Conservation (phyloP, 345 rosid species). For the Lumnitzera littorea region DNA sequence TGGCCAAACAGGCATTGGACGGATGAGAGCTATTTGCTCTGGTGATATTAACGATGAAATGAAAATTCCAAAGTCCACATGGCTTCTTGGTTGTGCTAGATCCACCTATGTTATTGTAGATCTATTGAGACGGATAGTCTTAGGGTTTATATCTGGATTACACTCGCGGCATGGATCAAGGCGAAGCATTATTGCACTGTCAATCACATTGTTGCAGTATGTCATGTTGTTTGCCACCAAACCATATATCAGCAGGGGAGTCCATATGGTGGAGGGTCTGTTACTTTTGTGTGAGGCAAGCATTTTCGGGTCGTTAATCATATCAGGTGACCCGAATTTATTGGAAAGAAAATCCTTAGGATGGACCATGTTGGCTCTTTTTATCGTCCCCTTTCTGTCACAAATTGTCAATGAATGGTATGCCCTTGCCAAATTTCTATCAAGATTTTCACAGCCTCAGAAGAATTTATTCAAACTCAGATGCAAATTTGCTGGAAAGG, state of each 20-base stretch:
- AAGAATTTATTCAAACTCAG: slow-evolving; percentile 29
- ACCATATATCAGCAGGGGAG: slow-evolving; percentile 10
- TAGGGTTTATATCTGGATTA: slow-evolving; percentile 37
- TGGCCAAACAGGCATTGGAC: slow-evolving; percentile 35
- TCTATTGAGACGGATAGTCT: slow-evolving; percentile 30
- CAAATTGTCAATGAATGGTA: slow-evolving; percentile 42
- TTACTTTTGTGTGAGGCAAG: slow-evolving; percentile 35
- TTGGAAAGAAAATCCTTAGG: slow-evolving; percentile 15
- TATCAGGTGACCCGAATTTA: slow-evolving; percentile 5
- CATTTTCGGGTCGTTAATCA: slow-evolving; percentile 26
- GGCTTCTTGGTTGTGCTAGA: slow-evolving; percentile 35
- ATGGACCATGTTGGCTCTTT: slow-evolving; percentile 32
- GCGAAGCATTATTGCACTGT: slow-evolving; percentile 29
- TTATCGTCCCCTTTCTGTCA: slow-evolving; percentile 30
- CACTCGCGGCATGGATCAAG: slow-evolving; percentile 17
- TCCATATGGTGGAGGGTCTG: slow-evolving; percentile 25
- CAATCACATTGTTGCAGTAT: slow-evolving; percentile 33
- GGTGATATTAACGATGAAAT: slow-evolving; percentile 39
- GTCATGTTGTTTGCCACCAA: slow-evolving; percentile 24
- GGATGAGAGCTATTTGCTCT: slow-evolving; percentile 41
- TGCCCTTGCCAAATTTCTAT: slow-evolving; percentile 24
- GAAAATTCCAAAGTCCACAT: slow-evolving; percentile 13
- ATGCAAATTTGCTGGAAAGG: slow-evolving; percentile 29
- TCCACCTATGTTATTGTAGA: slow-evolving; percentile 40
- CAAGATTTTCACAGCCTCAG: slow-evolving; percentile 23